phyloP scores from a whole-genome alignment of 306 rosid genomes.

The Lathyrus aphaca region DNA sequence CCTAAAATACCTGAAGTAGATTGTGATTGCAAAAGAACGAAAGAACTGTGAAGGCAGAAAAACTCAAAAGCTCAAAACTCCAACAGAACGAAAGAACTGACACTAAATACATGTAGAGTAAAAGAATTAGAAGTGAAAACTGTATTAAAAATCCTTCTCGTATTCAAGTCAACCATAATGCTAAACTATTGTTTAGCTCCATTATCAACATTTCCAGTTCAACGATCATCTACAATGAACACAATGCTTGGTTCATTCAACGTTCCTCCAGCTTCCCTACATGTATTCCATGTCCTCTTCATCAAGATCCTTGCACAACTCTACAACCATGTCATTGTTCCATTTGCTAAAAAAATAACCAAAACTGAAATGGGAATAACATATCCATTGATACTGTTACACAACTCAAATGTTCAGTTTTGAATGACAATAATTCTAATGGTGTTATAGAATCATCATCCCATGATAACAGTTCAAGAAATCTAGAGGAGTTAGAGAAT shows the following conservation, averaged over 20 bases:
- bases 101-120: too few species aligned
- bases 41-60: too few species aligned
- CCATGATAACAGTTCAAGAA: too few species aligned
- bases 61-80: too few species aligned
- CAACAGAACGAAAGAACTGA: too few species aligned
- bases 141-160: slow-evolving; percentile 63
- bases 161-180: slow-evolving; percentile 72
- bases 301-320: slow-evolving; percentile 71
- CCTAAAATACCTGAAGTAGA: too few species aligned
- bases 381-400: too few species aligned
- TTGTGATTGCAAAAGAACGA: too few species aligned
- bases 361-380: slow-evolving; percentile 70
- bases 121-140: slow-evolving; percentile 69
- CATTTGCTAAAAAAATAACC: slow-evolving; percentile 59
- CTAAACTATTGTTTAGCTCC: slow-evolving; percentile 86
- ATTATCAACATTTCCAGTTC: slow-evolving; percentile 79
- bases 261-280: slow-evolving; percentile 87
- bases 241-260: slow-evolving; percentile 64
- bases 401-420: too few species aligned
- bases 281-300: slow-evolving; percentile 70
- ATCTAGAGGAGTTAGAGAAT: too few species aligned
- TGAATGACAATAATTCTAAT: too few species aligned
- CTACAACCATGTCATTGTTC: slow-evolving; percentile 61
- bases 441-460: too few species aligned
- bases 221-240: slow-evolving; percentile 84